Base-by-base conservation (phyloP, 441 rosid species). In the Theobroma grandiflorum region DNA sequence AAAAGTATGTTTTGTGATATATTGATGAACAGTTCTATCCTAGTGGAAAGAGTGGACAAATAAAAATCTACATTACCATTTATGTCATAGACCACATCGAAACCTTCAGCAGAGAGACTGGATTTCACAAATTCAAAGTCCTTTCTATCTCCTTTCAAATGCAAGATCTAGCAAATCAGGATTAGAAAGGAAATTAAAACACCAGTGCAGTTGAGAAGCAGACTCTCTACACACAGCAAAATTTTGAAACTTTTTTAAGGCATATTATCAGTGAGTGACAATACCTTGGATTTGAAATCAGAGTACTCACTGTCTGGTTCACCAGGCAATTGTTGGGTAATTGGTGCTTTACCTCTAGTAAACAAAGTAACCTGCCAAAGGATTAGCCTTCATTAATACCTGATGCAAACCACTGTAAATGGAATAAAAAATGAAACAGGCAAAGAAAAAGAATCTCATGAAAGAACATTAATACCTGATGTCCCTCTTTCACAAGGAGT, bases 71-170 rank as follows among this genome's bases (percentile, higher is more conserved):
- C 85, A 63, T 85, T 26, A 94, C 98, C 99, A 55, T 96, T 96
- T 50, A 94, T 96, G 84, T 96, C 99, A 82, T 94, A 96, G 75
- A 95, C 98, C 82, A 95, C 98, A 70, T 96, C 96, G 42, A 87
- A 95, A 63, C 98, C 98, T 91, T 95, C 90, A 57, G 98, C 95
- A 70, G 98, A 86, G 65, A 96, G 98, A 85, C 98, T 96, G 37
- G 99, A 88, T 81, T 95, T 96, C 77, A 96, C 98, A 81, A 96
- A 96, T 31, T 96, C 95, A 52, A 83, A 95, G 83, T 96, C 96
- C 82, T 90, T 90, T 84, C 98, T 86, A 85, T 91, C 99, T 87
- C 97, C 97, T 91, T 94, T 93, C 88, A 96, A 85, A 84, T 95
- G 98, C 92, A 88, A 88, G 86, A 96, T 87, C 98, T 96, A 84